Evolutionary conservation across 441 rosid genomes (phyloP), one percentile per base, ranked within the genome.

Genomic region (Jatropha podagrica): DNA sequence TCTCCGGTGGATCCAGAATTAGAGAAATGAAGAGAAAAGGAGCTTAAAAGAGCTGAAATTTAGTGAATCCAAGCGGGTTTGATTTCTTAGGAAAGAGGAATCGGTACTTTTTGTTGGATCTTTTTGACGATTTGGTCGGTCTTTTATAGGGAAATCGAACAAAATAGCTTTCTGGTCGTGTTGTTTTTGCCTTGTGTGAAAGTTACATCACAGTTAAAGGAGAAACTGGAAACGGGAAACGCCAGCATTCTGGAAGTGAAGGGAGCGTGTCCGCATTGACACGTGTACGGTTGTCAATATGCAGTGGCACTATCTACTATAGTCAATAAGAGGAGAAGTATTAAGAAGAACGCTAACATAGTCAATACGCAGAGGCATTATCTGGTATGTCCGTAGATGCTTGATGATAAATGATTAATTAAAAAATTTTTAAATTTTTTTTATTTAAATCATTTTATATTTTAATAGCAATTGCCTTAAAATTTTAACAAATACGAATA

Each of bases 261-360:
- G 32, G 32, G 1, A 32, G 32, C 32, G 32, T 1, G 32, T 32
- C 32, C 32, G 32, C 32, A 4, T 42, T 3, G 51, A 65, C 69
- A 65, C 52, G 69, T 65, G 69, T 42, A 65, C 69, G 69, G 52
- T 44, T 65, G 52, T 20, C 10, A 1, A 11, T 44, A 44, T 32
- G 32, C 32, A 44, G 48, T 4, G 55, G 17, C 5, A 8, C 3
- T 10, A 51, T 9, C 44, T 56, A 74, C 69, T 32, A 32, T 32
- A 1, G 32, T 32, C 32, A 32, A 32, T 32, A 32, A 32, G 32
- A 27, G 32, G 1, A 32, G 32, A 32, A 32, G 2, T 32, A 32
- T 32, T 2, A 1, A 32, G 32, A 32, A 32, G 32, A 32, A 32
- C 2, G 32, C 32, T 32, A 32, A 32, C 32, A 32, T 0, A 32